A percentile compares a stretch with the other conserved stretches of the same genome.
These are phyloP conservation scores for Pseudogymnoascus sp. DNA, from an alignment of 2,329 filamentous ascomycete genomes.

Conservation along the genomic window DNA sequence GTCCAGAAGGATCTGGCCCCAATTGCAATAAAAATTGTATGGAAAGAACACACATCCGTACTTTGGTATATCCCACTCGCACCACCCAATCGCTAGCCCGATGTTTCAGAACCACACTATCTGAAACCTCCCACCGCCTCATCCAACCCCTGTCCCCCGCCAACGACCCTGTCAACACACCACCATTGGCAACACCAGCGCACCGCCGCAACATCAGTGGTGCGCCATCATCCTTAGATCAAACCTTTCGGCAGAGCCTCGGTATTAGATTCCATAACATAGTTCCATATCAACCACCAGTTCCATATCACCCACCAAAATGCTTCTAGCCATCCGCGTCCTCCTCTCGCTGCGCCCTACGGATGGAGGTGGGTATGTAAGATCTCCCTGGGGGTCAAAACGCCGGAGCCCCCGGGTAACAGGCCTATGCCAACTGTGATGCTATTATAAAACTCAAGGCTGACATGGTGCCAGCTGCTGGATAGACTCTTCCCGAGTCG, in stretches of 20 bases:
- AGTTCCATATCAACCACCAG: neutral
- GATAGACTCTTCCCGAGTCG: neutral
- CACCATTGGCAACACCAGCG: neutral
- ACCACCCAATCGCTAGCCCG: neutral
- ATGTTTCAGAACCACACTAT: neutral
- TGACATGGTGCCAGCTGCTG: neutral
- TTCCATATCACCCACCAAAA: neutral
- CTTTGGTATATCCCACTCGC: neutral
- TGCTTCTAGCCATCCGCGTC: neutral
- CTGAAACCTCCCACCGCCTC: neutral
- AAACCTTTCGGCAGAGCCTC: constrained; percentile 1
- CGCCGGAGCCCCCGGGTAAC: neutral
- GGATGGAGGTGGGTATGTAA: neutral
- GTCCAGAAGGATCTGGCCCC: constrained; percentile 1
- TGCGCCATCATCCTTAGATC: neutral
- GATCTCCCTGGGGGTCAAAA: neutral
- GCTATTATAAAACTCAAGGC: constrained; percentile 2
- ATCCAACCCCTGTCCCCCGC: neutral
- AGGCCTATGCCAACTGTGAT: neutral
- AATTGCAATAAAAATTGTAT: neutral
- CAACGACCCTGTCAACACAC: neutral
- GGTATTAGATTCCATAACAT: neutral
- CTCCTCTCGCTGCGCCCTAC: neutral
- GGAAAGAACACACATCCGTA: neutral
- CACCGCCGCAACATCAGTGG: neutral